Conservation (phyloP, 352 stramenopile species). For the Pythium folliculosum region DNA sequence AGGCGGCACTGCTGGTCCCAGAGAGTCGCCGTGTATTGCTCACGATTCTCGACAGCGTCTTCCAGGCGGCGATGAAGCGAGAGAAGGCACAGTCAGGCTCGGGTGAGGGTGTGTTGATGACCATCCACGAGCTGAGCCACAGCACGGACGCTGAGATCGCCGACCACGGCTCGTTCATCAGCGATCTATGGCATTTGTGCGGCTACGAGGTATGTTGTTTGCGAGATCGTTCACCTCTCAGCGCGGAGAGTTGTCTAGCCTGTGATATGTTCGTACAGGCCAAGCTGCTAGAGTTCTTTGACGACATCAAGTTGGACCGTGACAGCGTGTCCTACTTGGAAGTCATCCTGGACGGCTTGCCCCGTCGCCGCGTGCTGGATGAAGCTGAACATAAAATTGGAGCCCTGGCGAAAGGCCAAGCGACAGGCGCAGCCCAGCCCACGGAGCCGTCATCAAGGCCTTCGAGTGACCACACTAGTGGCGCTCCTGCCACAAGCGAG, state of each 20-base stretch:
- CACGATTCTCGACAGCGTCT: conserved; percentile 31
- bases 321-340: conserved; percentile 74
- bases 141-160: conserved; percentile 45
- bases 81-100: conserved; percentile 19
- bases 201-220: conserved; percentile 43
- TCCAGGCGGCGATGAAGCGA: conserved; percentile 44
- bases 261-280: conserved; percentile 23
- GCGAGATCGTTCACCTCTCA: too few relatives aligned
- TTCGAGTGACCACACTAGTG: background rate
- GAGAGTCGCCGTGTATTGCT: conserved; percentile 52
- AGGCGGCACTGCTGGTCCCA: conserved; percentile 42
- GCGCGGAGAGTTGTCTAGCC: too few relatives aligned
- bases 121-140: conserved; percentile 66
- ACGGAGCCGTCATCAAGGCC: background rate
- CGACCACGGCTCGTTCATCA: conserved; percentile 71
- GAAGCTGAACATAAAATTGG: background rate
- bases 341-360: conserved; percentile 68
- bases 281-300: conserved; percentile 57
- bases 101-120: conserved; percentile 54
- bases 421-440: background rate
- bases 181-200: conserved; percentile 69
- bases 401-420: background rate
- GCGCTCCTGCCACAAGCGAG: background rate
- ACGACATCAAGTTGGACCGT: conserved; percentile 47
- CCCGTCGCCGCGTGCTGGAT: conserved; percentile 38